Base-by-base conservation (phyloP, 257 asterid genomes). In the Galeopsis tetrahit region DNA sequence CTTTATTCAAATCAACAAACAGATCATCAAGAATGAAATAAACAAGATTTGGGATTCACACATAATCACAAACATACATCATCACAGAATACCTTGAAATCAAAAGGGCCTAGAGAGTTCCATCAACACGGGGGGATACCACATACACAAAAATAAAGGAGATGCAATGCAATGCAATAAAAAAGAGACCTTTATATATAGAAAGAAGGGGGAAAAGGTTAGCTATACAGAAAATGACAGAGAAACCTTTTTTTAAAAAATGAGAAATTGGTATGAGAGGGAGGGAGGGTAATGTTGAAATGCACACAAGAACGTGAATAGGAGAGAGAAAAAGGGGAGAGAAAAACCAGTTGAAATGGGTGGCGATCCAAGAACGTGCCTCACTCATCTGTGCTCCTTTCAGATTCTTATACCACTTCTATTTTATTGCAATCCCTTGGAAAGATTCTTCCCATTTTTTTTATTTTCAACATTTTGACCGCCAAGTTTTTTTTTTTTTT, bases 351-450 rank as follows among this genome's bases (percentile, higher is more conserved):
- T 80, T 83, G 81, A 77, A 85, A 76, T 48, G 76, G 83, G 56
- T 75, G 81, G 65, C 73, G 74, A 78, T 76, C 84, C 78, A 86
- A 42, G 81, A 83, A 90, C 92, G 89, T 90, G 95, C 83, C 62
- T 58, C 66, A 88, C 82, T 77, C 77, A 81, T 80, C 85, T 82
- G 68, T 79, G 78, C 34, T 43, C 31, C 43, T 75, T 3, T 10
- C 2, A 31, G 34, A 55, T 68, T 77, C 43, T 36, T 61, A 11
- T 11, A 59, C 59, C 43, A 7, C 11, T 11, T 32, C 42, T 57
- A 72, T 39, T 65, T 75, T 68, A 69, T 73, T 48, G 34, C 49
- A 10, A 11, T 53, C 69, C 33, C 63, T 46, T 5, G 66, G 59
- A 77, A 71, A 77, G 77, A 77, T 70, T 77, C 74, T 49, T 44